These are phyloP conservation scores for Hirsutella thompsonii DNA, from an alignment of 2,329 filamentous ascomycete genomes.

Conservation along the genomic window DNA sequence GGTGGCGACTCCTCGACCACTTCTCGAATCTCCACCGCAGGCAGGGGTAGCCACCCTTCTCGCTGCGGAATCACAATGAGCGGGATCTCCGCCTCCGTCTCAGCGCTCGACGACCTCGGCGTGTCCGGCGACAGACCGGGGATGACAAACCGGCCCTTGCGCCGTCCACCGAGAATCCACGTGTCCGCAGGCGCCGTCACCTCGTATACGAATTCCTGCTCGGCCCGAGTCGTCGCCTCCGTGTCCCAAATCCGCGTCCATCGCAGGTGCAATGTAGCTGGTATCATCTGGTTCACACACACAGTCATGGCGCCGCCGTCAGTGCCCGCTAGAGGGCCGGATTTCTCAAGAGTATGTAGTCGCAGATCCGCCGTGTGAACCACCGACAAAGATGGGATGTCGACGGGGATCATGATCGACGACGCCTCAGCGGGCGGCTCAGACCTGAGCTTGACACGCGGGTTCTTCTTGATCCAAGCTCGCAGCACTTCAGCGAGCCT, in stretches of 20 bases:
- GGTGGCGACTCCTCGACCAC: slow-evolving; percentile 22
- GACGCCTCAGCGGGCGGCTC: slow-evolving; percentile 22
- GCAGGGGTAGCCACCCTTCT: slow-evolving; percentile 65
- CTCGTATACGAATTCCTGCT: slow-evolving; percentile 73
- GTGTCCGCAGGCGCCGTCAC: slow-evolving; percentile 58
- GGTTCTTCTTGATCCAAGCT: slow-evolving; percentile 18
- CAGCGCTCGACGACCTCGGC: slow-evolving; percentile 30
- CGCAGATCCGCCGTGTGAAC: slow-evolving; percentile 67
- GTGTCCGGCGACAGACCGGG: slow-evolving; percentile 18
- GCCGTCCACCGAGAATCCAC: slow-evolving; percentile 76
- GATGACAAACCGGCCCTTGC: slow-evolving; percentile 65
- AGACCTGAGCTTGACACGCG: slow-evolving; percentile 13
- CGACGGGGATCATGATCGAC: slow-evolving; percentile 79
- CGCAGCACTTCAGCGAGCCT: slow-evolving; percentile 16
- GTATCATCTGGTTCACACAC: slow-evolving; percentile 50
- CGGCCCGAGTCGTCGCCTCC: slow-evolving; percentile 22
- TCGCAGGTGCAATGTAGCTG: slow-evolving; percentile 46
- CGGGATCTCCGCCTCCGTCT: slow-evolving; percentile 46
- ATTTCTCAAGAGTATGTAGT: slow-evolving; percentile 3
- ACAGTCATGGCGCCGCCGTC: slow-evolving; percentile 29
- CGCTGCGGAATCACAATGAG: slow-evolving; percentile 71
- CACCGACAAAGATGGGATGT: slow-evolving; percentile 71
- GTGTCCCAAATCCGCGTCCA: slow-evolving; percentile 54
- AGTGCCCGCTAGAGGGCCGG: slow-evolving; percentile 23
- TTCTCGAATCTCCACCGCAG: slow-evolving; percentile 65